Base-by-base conservation (phyloP, 805 yeast species). In the baker's yeast (Saccharomyces cerevisiae) region DNA sequence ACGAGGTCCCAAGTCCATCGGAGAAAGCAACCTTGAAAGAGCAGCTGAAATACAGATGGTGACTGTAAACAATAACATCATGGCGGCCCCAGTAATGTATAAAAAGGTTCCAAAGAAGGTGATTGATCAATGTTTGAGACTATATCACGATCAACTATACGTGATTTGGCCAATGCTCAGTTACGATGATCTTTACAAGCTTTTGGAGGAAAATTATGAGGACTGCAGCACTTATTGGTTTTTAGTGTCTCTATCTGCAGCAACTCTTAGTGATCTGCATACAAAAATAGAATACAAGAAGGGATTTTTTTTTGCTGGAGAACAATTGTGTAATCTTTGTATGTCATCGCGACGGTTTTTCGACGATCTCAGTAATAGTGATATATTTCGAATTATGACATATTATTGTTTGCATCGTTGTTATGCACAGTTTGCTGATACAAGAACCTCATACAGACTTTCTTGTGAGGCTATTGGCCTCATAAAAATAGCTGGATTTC, bases 291-390 rank as follows among this genome's bases (percentile, higher is more conserved):
- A 80, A 41, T 64, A 82, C 75, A 80, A 94, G 14, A 86, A 89
- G 1, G 80, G 90, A 64, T 90, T 91, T 68, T 66, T 72, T 0
- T 76, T 99, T 53, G 84, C 94, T n/a, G 98, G 32, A 14, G 14
- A 14, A 30, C 32, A 30, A 14, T 30, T 30, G 10, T 30, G 32
- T 14, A 11, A 98, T 3, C 96, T 94, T 0, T 94, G 99, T 68
- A 77, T 94, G 14, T 99, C 94, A 68, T 92, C 98, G 0, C 94
- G 99, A 68, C 99, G 94, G 69, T 77, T 96, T 0, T 90, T 88
- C 75, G 97, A 98, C 0, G 96, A 30, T 9, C 32, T 30, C 32
- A 6, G 32, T 30, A 30, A 30, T 26, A 26, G 27, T 5, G 27
- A 26, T 5, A 26, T 26, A 26, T 26, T 26, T 26, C 27, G 27